phyloP scores from a whole-genome alignment of 129 eudicot species.

The sunflower (Helianthus annuus) region DNA sequence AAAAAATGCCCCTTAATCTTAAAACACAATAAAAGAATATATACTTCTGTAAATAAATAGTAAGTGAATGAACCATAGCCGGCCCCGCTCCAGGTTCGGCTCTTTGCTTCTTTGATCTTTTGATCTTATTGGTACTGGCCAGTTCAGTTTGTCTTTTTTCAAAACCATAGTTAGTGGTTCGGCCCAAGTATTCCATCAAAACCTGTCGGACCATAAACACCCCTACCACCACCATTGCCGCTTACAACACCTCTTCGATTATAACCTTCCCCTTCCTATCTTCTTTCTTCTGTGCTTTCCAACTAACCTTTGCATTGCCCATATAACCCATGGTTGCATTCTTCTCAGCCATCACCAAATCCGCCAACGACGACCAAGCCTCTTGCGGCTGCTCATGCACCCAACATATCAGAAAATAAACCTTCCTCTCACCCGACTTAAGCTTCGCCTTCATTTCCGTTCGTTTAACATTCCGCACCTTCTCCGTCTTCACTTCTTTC shows the following conservation, averaged over 20 bases:
- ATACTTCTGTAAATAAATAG: no score
- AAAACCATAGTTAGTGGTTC: no score
- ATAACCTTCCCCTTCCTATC: constrained; percentile 53
- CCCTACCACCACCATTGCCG: not conserved
- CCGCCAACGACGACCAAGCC: constrained; percentile 64
- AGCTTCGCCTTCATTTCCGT: constrained; percentile 51
- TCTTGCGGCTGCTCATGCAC: constrained; percentile 70
- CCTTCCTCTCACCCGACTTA: constrained; percentile 65
- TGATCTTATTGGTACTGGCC: no score
- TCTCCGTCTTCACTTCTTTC: constrained; percentile 60
- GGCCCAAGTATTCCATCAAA: no score
- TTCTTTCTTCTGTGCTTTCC: constrained; percentile 28
- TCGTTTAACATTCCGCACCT: constrained; percentile 32
- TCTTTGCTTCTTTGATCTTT: not conserved
- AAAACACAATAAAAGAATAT: no score
- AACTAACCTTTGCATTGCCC: constrained; percentile 21
- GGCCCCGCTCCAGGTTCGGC: not conserved
- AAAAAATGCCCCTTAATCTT: no score
- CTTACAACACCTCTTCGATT: constrained; percentile 63
- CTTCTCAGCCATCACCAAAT: constrained; percentile 57
- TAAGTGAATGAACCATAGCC: not conserved
- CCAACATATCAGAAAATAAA: constrained; percentile 88
- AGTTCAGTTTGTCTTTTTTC: not conserved
- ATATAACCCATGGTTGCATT: constrained; percentile 43
- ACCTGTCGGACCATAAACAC: not conserved